phyloP scores from a whole-genome alignment of 2,329 filamentous ascomycete species.

The Aspergillus persii region DNA sequence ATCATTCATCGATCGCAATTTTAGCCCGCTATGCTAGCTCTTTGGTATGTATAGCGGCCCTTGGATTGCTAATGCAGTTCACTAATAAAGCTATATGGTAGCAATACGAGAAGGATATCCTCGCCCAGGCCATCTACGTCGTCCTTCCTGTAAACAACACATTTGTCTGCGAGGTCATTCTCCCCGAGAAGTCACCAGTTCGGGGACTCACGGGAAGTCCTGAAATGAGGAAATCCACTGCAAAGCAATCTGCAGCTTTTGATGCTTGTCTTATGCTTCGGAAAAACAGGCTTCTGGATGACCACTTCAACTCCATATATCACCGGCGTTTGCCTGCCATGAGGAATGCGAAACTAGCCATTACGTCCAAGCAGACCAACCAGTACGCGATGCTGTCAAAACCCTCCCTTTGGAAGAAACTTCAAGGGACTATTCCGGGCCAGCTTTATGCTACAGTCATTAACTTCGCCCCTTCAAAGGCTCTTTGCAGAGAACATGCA shows the following conservation, averaged over 20 bases:
- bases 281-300: conserved; percentile 65
- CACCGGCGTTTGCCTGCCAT: conserved; percentile 70
- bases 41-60: conserved; percentile 44
- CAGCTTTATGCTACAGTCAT: conserved; percentile 63
- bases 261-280: conserved; percentile 72
- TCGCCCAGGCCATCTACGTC: conserved; percentile 58
- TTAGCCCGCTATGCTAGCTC: conserved; percentile 72
- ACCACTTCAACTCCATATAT: conserved; percentile 70
- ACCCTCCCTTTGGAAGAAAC: conserved; percentile 67
- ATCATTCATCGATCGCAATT: conserved; percentile 67
- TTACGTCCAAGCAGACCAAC: conserved; percentile 73
- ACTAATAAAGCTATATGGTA: conserved; percentile 17
- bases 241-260: conserved; percentile 87
- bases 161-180: conserved; percentile 73
- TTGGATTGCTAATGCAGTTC: background rate
- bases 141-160: conserved; percentile 55
- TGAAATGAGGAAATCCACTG: conserved; percentile 68
- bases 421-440: conserved; percentile 46
- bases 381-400: conserved; percentile 77
- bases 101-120: conserved; percentile 49
- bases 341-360: conserved; percentile 81
- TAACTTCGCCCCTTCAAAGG: conserved; percentile 54
- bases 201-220: conserved; percentile 62
- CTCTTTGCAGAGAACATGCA: conserved; percentile 58
- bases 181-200: conserved; percentile 74